These are phyloP conservation scores for Flueggea neowawraea DNA, from an alignment of 441 rosid species.

Conservation along the genomic window DNA sequence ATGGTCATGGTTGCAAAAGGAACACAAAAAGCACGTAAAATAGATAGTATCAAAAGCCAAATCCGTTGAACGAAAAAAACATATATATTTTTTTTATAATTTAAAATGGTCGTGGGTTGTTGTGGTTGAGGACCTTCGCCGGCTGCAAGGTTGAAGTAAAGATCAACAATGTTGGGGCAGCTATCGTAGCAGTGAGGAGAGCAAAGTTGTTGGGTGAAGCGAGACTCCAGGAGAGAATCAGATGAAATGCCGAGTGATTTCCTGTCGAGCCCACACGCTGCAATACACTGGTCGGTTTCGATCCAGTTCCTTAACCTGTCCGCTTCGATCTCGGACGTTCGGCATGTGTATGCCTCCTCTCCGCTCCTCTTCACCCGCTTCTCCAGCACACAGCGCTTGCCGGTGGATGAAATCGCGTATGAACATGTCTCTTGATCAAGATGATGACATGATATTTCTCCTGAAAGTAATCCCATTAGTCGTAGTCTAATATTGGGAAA, in stretches of 20 bases:
- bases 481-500: background rate
- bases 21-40: too few relatives aligned
- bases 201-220: conserved; percentile 58
- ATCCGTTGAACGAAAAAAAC: too few relatives aligned
- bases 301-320: conserved; percentile 53
- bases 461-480: conserved; percentile 9
- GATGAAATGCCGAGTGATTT: conserved; percentile 78
- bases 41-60: too few relatives aligned
- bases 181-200: conserved; percentile 60
- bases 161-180: conserved; percentile 81
- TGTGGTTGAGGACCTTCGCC: conserved; percentile 55
- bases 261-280: conserved; percentile 68
- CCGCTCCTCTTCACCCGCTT: conserved; percentile 54
- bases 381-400: conserved; percentile 78
- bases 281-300: conserved; percentile 65
- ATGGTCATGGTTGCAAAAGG: too few relatives aligned
- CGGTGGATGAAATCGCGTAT: conserved; percentile 62
- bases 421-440: conserved; percentile 59
- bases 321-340: conserved; percentile 64
- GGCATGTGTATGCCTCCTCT: conserved; percentile 49
- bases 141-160: conserved; percentile 84
- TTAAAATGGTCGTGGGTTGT: too few relatives aligned
- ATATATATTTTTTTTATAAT: too few relatives aligned
- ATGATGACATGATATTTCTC: conserved; percentile 57
- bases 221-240: conserved; percentile 65